These are phyloP conservation scores for Tolypocladium album DNA, from an alignment of 2,329 filamentous ascomycete genomes.

Conservation along the genomic window DNA sequence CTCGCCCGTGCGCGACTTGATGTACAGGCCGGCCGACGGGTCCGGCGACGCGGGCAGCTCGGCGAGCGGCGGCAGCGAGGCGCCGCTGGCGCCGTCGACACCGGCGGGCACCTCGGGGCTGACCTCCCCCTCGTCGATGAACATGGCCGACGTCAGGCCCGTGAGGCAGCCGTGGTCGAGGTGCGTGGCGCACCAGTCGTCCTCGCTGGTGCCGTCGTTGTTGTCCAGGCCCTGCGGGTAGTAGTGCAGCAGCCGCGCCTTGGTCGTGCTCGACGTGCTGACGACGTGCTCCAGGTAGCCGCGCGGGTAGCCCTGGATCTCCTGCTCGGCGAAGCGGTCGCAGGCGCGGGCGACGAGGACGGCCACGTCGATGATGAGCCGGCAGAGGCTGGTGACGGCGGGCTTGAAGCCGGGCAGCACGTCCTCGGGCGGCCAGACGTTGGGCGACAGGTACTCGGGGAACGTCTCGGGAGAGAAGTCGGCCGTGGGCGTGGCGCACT, in stretches of 20 bases:
- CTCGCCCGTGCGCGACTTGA: constrained; percentile 71
- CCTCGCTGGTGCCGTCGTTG: constrained; percentile 38
- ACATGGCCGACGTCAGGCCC: constrained; percentile 91
- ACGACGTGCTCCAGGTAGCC: constrained; percentile 86
- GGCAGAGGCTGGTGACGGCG: constrained; percentile 66
- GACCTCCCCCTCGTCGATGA: constrained; percentile 62
- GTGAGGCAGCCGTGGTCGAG: constrained; percentile 91
- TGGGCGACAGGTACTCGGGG: constrained; percentile 80
- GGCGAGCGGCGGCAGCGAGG: constrained; percentile 39
- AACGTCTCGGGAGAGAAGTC: constrained; percentile 53
- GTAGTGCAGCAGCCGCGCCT: constrained; percentile 87
- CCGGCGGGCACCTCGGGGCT: constrained; percentile 20
- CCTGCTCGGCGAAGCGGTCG: constrained; percentile 70
- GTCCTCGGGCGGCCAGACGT: constrained; percentile 69
- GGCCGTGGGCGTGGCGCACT: constrained; percentile 49
- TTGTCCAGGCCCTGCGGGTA: constrained; percentile 49
- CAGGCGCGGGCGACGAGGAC: constrained; percentile 84
- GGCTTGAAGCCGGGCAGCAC: constrained; percentile 65
- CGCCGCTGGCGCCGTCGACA: constrained; percentile 9
- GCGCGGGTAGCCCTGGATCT: constrained; percentile 64
- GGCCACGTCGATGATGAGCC: constrained; percentile 79
- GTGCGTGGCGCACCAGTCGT: constrained; percentile 92
- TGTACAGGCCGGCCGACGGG: constrained; percentile 81
- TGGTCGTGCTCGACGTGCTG: constrained; percentile 73
- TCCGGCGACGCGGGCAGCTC: constrained; percentile 74